Conservation (phyloP, 148 eudicot species). For the Beta vulgaris region DNA sequence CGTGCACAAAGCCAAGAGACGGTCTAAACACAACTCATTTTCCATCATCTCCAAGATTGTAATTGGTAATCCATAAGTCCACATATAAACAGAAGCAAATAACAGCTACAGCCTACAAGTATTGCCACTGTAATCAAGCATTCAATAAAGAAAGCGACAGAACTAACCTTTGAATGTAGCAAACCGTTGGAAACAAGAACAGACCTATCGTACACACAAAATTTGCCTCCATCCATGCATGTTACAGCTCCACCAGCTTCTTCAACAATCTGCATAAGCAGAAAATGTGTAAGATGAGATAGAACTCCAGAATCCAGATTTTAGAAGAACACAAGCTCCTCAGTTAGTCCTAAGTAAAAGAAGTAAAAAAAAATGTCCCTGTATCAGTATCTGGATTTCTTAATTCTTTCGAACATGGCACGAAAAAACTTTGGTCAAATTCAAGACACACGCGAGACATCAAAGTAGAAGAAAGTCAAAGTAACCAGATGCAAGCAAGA, state of each 20-base stretch:
- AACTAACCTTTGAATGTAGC: constrained; percentile 71
- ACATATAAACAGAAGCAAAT: background rate
- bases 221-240: constrained; percentile 87
- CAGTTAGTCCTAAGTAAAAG: background rate
- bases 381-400: background rate
- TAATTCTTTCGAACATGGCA: background rate
- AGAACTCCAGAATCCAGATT: background rate
- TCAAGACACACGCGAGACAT: background rate
- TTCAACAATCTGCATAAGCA: constrained; percentile 77
- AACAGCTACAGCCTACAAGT: too few relatives aligned
- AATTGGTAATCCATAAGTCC: too few relatives aligned
- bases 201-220: constrained; percentile 87
- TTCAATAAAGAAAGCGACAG: background rate
- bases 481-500: background rate
- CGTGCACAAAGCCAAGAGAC: too few relatives aligned
- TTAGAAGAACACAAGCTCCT: constrained; percentile 6
- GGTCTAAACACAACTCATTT: too few relatives aligned
- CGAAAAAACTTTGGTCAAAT: background rate
- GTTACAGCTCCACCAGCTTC: constrained; percentile 96
- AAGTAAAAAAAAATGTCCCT: background rate
- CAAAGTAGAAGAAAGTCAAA: background rate
- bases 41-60: too few relatives aligned
- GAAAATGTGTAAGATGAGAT: background rate
- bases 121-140: background rate
- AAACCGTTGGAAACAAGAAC: constrained; percentile 83